Evolutionary conservation across 2,329 filamentous ascomycete genomes (phyloP), one percentile per base, ranked within the genome.

Genomic region (Beauveria sp.): DNA sequence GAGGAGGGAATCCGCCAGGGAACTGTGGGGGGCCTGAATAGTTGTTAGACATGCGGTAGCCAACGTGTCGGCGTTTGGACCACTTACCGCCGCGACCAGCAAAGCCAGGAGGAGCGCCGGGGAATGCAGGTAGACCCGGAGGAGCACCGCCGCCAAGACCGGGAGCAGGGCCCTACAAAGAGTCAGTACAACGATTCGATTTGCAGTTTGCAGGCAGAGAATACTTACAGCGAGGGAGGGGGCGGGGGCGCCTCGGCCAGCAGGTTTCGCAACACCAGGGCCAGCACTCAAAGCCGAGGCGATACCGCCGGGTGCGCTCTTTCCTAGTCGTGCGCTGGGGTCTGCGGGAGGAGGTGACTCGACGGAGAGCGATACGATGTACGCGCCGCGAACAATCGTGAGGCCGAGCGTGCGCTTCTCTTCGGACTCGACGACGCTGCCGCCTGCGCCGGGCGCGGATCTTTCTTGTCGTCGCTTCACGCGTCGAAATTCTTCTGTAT

Each of bases 371-470:
- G 92, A 96, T 65, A 99, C 90, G 64, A 99, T 94, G 68, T 96
- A 90, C 61, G 92, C 91, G 70, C 94, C 94, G 70, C 94, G 91
- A 65, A 99, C 85, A 68, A 99, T 99, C 20, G 91, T 92, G 66
- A 99, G 82, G 62, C 94, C 94, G 41, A 99, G 85, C n/a, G 92
- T 96, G 70, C 94, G 89, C 83, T 97, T 97, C 79, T 97, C 94
- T 78, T 99, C 93, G 16, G 89, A 86, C 78, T 97, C 92, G 68
- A 96, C 83, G 54, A 89, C 82, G 61, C 82, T 81, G 66, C 86
- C 80, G 43, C 58, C 50, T 24, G 58, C 58, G 64, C 82, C 83
- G 24, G 87, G 84, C 48, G 88, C 85, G 55, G 83, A 76, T 79
- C 94, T 96, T 68, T 85, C 82, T 69, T 88, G 85, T 80, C 89